Evolutionary conservation across 1,139 yeast genomes (phyloP), one percentile per base, ranked within the genome.

Genomic region (Suhomyces ambrosiae): DNA sequence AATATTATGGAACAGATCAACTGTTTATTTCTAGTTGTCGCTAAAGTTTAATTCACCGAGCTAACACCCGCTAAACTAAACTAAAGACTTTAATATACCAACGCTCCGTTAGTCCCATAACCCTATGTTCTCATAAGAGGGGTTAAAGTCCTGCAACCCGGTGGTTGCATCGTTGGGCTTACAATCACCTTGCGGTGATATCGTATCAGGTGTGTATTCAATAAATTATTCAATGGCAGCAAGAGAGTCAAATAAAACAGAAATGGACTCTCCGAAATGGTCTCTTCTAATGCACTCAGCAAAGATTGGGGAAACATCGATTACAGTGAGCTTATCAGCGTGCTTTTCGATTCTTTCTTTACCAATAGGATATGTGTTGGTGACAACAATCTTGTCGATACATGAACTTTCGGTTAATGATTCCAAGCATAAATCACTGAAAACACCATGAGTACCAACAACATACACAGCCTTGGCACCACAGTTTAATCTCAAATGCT

Each of bases 201-300:
- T 14, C 24, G 19, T 23, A 27, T 16, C 21, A 13, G 18, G 23
- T 21, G 11, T 36, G 15, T 43, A 33, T 41, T 38, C n/a, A n/a
- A n/a, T n/a, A n/a, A 14, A 9, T 49, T 59, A 76, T 47, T 74
- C 80, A 34, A 82, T 70, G 32, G 85, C 79, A 39, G 88, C 83
- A 50, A 88, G 72, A 30, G 95, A 88, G 61, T 89, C 96, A 60
- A 90, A 90, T 52, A 90, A 70, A 25, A 89, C 96, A 23, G 95
- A 86, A 47, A 90, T 90, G 47, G 95, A 84, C 68, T 90, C 97
- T 58, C 97, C 98, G 54, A 90, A 90, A 62, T 94, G 98, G 61
- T 92, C 96, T 69, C 99, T 85, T 70, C 99, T 82, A 47, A 94
- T 92, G 65, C 97, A 92, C 68, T 94, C 99, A 23, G 98, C 97